Conservation (phyloP, 331 rosid genomes). For the Ulmus americana region DNA sequence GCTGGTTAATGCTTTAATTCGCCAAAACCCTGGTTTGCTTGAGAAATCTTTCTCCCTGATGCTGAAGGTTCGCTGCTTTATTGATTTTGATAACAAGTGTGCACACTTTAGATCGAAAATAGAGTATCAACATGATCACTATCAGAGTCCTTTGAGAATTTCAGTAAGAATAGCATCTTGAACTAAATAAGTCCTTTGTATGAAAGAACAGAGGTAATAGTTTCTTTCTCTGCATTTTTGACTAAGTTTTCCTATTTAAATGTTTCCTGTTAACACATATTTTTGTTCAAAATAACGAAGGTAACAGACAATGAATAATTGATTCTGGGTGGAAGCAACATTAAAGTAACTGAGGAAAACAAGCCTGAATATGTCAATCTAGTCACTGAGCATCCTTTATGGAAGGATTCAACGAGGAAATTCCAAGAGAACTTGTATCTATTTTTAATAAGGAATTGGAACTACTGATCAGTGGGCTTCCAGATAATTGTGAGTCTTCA, state of each 20-base stretch:
- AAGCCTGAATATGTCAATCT: constrained; percentile 88
- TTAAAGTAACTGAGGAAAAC: constrained; percentile 89
- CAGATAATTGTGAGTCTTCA: constrained; percentile 78
- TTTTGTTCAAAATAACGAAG: constrained; percentile 37
- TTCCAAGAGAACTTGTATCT: constrained; percentile 69
- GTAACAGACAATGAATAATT: constrained; percentile 94
- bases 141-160: constrained; percentile 85
- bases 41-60: constrained; percentile 88
- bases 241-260: constrained; percentile 8
- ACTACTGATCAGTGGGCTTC: constrained; percentile 92
- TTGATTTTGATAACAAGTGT: constrained; percentile 95
- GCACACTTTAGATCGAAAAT: constrained; percentile 92
- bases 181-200: too few species aligned
- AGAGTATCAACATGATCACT: constrained; percentile 95
- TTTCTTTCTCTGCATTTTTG: constrained; percentile 8
- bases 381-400: constrained; percentile 85
- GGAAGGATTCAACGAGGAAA: constrained; percentile 78
- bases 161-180: constrained; percentile 96
- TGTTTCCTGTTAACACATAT: constrained; percentile 12
- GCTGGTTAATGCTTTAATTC: constrained; percentile 80
- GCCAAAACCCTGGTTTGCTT: constrained; percentile 94
- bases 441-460: constrained; percentile 90
- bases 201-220: constrained; percentile 64
- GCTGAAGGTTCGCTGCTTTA: constrained; percentile 86
- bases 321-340: constrained; percentile 90